Evolutionary conservation across 768 basidiomycete species (phyloP).

Genomic region (Tricholomella constricta): DNA sequence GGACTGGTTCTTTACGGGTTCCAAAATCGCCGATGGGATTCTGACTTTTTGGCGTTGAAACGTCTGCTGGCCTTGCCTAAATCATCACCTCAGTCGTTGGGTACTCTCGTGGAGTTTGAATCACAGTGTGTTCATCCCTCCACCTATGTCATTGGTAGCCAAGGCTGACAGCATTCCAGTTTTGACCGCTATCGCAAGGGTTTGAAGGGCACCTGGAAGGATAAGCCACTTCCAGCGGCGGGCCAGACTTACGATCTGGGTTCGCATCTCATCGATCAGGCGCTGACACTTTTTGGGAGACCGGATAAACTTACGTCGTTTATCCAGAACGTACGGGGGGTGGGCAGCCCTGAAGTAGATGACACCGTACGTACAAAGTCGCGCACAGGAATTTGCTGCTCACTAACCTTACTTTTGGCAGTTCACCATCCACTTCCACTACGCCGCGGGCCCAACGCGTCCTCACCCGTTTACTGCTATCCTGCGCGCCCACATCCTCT

Average conservation of each 20-base stretch:
- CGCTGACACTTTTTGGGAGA: slow-evolving; percentile 72
- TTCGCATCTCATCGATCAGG: slow-evolving; percentile 79
- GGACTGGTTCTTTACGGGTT: slow-evolving; percentile 67
- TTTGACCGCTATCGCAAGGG: slow-evolving; percentile 73
- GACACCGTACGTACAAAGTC: slow-evolving; percentile 51
- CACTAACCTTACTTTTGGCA: slow-evolving; percentile 17
- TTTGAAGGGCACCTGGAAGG: slow-evolving; percentile 81
- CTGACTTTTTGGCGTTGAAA: slow-evolving; percentile 71
- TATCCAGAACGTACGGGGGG: slow-evolving; percentile 66
- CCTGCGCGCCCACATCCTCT: slow-evolving; percentile 69
- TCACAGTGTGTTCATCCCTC: slow-evolving; percentile 54
- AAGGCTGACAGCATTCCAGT: slow-evolving; percentile 34
- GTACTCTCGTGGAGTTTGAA: slow-evolving; percentile 69
- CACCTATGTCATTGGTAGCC: neutral
- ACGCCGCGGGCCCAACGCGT: slow-evolving; percentile 38
- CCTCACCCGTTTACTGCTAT: slow-evolving; percentile 65
- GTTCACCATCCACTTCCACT: slow-evolving; percentile 59
- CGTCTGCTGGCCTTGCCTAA: slow-evolving; percentile 57
- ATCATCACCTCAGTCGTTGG: slow-evolving; percentile 54
- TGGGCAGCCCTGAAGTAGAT: slow-evolving; percentile 65
- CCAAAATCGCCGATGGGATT: slow-evolving; percentile 80
- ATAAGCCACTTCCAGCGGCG: slow-evolving; percentile 57
- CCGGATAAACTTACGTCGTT: slow-evolving; percentile 70
- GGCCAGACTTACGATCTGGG: slow-evolving; percentile 81
- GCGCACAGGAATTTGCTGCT: neutral